These are phyloP conservation scores for Dendrobium catenatum DNA, from an alignment of 106 monocot species.

Conservation along the genomic window DNA sequence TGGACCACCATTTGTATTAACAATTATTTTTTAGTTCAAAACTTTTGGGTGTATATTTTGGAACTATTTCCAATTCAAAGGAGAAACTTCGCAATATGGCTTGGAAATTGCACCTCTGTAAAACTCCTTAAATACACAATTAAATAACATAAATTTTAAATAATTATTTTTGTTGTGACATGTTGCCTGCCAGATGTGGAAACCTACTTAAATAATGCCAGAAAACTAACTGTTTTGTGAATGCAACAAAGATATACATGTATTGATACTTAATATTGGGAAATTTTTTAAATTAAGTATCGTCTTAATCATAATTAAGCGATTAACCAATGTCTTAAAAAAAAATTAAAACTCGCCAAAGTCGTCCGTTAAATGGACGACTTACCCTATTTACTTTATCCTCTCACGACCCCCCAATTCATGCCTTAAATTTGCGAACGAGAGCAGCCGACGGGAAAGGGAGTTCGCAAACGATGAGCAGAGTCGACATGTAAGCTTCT, in stretches of 20 bases:
- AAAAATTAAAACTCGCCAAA: no score
- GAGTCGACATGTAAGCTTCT: no score
- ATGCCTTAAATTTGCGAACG: no score
- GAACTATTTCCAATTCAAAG: background rate
- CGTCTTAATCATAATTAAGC: no score
- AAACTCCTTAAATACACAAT: background rate
- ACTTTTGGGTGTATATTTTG: background rate
- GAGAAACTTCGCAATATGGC: background rate
- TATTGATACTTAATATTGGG: background rate
- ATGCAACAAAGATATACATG: background rate
- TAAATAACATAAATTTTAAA: background rate
- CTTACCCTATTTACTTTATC: no score
- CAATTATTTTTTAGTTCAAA: background rate
- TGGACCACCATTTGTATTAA: no score
- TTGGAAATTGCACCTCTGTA: background rate
- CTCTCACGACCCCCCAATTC: no score
- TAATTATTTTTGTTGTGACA: background rate
- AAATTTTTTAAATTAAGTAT: no score
- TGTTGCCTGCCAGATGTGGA: background rate
- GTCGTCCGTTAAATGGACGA: no score
- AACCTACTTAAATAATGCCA: background rate
- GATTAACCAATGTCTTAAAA: no score
- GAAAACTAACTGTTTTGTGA: background rate
- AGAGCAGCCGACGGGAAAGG: no score
- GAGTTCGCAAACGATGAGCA: no score